Percentiles rank a stretch among this genome's conserved stretches.
These are phyloP conservation scores for Ceratocystiopsis minuta DNA, from an alignment of 2,329 filamentous ascomycete species.

Conservation along the genomic window DNA sequence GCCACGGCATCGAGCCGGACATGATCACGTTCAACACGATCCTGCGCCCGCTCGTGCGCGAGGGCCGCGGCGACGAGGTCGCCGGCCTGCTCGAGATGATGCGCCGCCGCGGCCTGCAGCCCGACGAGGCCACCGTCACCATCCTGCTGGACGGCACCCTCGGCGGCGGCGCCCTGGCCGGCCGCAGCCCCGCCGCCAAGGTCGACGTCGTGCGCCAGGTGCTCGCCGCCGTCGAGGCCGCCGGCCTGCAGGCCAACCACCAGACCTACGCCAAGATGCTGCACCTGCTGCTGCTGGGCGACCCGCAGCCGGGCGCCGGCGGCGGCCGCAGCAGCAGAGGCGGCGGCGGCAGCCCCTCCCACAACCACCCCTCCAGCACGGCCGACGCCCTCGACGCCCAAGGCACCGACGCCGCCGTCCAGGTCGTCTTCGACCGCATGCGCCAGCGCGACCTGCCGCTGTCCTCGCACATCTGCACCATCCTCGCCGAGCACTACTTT, in stretches of 20 bases:
- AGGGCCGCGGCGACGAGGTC: constrained; percentile 28
- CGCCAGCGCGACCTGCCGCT: constrained; percentile 29
- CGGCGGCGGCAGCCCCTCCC: neutral
- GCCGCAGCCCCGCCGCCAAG: constrained; percentile 2
- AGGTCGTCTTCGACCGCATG: constrained; percentile 47
- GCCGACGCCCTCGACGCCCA: too few species aligned
- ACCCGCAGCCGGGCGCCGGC: constrained; percentile 3
- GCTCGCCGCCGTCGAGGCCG: constrained; percentile 37
- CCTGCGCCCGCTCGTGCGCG: constrained; percentile 39
- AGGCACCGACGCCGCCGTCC: constrained; percentile 30
- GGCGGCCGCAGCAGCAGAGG: neutral
- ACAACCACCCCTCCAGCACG: too few species aligned
- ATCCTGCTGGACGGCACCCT: constrained; percentile 48
- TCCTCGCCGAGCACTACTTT: constrained; percentile 52
- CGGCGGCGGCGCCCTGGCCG: constrained; percentile 19
- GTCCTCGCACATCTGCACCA: constrained; percentile 54
- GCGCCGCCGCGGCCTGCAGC: constrained; percentile 32
- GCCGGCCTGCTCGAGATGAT: constrained; percentile 39
- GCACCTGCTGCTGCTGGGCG: constrained; percentile 35
- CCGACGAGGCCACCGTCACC: constrained; percentile 55
- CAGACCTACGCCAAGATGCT: constrained; percentile 54
- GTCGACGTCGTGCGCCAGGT: constrained; percentile 26
- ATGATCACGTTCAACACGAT: constrained; percentile 50
- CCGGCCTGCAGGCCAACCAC: constrained; percentile 39
- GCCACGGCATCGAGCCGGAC: constrained; percentile 36